Conservation (phyloP, 2,329 filamentous ascomycete species). For the Alternaria ethzedia region DNA sequence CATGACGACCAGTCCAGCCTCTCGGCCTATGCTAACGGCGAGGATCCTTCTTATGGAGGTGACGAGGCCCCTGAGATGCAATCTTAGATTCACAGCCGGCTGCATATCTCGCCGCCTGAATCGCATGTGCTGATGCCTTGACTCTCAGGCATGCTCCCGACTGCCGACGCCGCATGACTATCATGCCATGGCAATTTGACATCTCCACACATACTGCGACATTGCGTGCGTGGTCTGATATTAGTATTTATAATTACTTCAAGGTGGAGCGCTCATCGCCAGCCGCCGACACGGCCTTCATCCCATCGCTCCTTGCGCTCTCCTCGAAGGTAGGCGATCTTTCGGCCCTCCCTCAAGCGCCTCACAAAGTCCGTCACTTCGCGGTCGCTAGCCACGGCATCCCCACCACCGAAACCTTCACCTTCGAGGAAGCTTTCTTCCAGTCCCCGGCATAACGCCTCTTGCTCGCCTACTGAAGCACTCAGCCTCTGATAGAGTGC, state of each 20-base stretch:
- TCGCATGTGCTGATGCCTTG: neutral
- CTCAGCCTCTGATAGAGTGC: slow-evolving; percentile 83
- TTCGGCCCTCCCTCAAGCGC: slow-evolving; percentile 79
- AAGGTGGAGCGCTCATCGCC: slow-evolving; percentile 61
- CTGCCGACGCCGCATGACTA: slow-evolving; percentile 1
- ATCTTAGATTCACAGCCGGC: neutral
- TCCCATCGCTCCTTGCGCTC: slow-evolving; percentile 96
- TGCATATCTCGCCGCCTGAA: slow-evolving; percentile 1
- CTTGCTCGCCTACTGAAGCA: slow-evolving; percentile 82
- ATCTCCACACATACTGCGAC: neutral
- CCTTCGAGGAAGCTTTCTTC: slow-evolving; percentile 92
- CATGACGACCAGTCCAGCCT: slow-evolving; percentile 8
- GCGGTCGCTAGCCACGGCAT: slow-evolving; percentile 70
- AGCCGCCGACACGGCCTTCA: slow-evolving; percentile 91
- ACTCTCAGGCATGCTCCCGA: neutral
- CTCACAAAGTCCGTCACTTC: slow-evolving; percentile 87
- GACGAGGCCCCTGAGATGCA: slow-evolving; percentile 8
- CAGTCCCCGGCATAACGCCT: slow-evolving; percentile 77
- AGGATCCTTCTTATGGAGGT: neutral
- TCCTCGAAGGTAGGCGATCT: slow-evolving; percentile 77
- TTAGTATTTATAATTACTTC: neutral
- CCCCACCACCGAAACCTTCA: slow-evolving; percentile 50
- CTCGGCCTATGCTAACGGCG: neutral
- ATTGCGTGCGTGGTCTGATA: neutral
- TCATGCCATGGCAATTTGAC: neutral